A percentile compares a stretch with the other conserved stretches of the same genome.
phyloP scores from a whole-genome alignment of 305 asterid species.

The Solanum hybrid region DNA sequence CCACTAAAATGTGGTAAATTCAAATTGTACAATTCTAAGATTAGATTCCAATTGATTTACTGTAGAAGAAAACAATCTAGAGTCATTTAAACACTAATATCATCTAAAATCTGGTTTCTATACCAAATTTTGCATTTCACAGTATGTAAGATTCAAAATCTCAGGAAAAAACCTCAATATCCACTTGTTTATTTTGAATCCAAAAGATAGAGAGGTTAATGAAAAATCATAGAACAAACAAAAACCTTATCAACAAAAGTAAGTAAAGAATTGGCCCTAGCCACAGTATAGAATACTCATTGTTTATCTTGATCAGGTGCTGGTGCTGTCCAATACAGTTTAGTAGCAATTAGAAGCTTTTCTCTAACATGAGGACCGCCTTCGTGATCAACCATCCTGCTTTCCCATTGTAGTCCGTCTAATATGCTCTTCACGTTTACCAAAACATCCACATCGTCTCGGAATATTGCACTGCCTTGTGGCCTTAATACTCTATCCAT shows the following conservation, averaged over 20 bases:
- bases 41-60: background rate
- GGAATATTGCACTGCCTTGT: conserved; percentile 69
- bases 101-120: background rate
- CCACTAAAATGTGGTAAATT: background rate
- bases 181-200: background rate
- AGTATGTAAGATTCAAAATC: background rate
- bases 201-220: background rate
- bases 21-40: background rate
- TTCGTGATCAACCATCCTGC: conserved; percentile 85
- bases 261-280: background rate
- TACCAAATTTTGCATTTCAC: background rate
- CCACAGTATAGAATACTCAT: background rate
- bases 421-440: conserved; percentile 51
- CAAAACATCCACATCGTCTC: conserved; percentile 77
- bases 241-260: conserved; percentile 3
- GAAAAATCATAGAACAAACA: background rate
- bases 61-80: background rate
- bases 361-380: conserved; percentile 79
- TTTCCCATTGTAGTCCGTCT: conserved; percentile 76
- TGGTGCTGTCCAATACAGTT: conserved; percentile 86
- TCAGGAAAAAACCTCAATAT: background rate
- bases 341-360: conserved; percentile 70
- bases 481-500: conserved; percentile 90
- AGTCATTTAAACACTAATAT: background rate
- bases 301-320: conserved; percentile 28